phyloP scores from a whole-genome alignment of 2,329 filamentous ascomycete species.

The Leptographium galeiforme region DNA sequence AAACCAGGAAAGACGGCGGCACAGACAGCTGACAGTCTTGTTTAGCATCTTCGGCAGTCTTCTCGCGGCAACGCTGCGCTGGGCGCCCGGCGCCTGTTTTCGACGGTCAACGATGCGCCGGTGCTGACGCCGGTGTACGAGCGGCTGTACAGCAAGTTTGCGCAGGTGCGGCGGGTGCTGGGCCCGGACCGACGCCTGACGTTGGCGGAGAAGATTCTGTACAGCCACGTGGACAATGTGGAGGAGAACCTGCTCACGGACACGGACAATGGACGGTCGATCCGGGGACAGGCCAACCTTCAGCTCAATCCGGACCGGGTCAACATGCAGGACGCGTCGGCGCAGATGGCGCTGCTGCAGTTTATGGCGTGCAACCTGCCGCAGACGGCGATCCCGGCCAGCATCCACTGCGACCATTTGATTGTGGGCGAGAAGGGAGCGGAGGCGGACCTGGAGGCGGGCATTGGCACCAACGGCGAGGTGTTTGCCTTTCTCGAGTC shows the following conservation, averaged over 20 bases:
- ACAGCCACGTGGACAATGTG: constrained; percentile 81
- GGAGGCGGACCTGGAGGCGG: constrained; percentile 68
- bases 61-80: constrained; percentile 16
- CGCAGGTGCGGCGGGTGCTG: constrained; percentile 61
- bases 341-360: constrained; percentile 95
- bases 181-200: constrained; percentile 53
- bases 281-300: constrained; percentile 81
- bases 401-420: constrained; percentile 98
- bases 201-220: constrained; percentile 94
- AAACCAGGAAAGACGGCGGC: not conserved
- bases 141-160: constrained; percentile 65
- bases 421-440: constrained; percentile 92
- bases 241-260: constrained; percentile 76
- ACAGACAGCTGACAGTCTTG: not conserved
- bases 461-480: constrained; percentile 86
- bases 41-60: constrained; percentile 24
- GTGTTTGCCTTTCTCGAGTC: constrained; percentile 96
- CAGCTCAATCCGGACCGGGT: constrained; percentile 96
- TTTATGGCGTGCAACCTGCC: constrained; percentile 96
- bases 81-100: constrained; percentile 21
- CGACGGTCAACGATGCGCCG: constrained; percentile 21
- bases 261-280: constrained; percentile 70
- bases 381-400: constrained; percentile 83
- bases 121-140: constrained; percentile 59
- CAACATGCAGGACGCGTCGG: constrained; percentile 97